Evolutionary conservation across 257 asterid species (phyloP).

Genomic region (Paraleonurus japonicus): DNA sequence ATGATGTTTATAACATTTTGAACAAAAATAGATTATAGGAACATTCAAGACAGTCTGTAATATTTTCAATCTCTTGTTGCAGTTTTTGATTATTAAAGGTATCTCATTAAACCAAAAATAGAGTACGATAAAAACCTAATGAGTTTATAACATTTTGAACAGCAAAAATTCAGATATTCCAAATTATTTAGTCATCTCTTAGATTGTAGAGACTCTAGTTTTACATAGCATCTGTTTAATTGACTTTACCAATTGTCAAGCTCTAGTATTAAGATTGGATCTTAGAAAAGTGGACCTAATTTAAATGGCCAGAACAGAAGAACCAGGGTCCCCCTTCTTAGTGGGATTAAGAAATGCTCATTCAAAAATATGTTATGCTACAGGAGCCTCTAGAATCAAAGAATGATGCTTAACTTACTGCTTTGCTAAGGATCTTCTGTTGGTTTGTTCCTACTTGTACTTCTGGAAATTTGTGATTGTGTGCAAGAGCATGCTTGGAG

Average conservation of each 20-base stretch:
- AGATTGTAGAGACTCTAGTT: background rate
- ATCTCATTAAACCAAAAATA: background rate
- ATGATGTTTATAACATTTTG: too few relatives aligned
- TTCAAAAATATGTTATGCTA: background rate
- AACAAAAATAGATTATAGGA: too few relatives aligned
- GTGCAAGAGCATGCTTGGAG: slow-evolving; percentile 1
- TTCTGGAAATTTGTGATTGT: background rate
- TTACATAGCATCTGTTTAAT: background rate
- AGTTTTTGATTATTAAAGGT: background rate
- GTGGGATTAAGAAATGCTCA: background rate
- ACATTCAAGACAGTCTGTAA: background rate
- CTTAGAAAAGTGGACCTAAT: background rate
- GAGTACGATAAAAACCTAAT: background rate
- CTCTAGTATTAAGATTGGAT: background rate
- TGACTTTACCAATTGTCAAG: background rate
- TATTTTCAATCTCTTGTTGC: background rate
- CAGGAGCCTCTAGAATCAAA: background rate
- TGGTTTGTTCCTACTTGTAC: background rate
- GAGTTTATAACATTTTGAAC: background rate
- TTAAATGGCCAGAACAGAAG: background rate
- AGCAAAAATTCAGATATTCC: background rate
- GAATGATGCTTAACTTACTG: background rate
- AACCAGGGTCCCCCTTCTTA: background rate
- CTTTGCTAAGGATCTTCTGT: background rate
- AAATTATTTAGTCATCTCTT: background rate